phyloP scores from a whole-genome alignment of 208 protist genomes.

The Acanthamoeba sp. region DNA sequence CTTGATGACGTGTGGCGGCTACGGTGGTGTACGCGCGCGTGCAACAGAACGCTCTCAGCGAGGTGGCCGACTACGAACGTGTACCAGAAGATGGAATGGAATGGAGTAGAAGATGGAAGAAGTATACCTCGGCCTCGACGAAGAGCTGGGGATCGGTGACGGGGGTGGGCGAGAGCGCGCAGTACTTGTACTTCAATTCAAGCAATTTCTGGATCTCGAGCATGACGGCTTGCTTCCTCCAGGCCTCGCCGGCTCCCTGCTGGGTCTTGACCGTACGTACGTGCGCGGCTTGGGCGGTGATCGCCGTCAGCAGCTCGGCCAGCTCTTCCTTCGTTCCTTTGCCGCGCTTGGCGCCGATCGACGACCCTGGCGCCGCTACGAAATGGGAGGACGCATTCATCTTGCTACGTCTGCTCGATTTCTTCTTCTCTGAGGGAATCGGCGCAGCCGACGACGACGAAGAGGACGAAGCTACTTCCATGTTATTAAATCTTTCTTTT shows the following conservation, averaged over 20 bases:
- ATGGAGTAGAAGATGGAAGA: no score
- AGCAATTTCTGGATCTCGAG: conserved; percentile 22
- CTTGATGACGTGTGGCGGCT: conserved; percentile 48
- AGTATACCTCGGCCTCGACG: conserved; percentile 31
- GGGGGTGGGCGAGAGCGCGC: conserved; percentile 44
- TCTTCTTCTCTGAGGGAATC: neutral
- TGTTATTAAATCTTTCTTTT: no score
- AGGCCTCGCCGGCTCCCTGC: conserved; percentile 46
- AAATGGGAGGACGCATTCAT: neutral
- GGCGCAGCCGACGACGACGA: neutral
- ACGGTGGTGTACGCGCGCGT: no score
- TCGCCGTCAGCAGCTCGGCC: neutral
- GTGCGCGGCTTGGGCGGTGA: conserved; percentile 44
- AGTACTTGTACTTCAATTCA: conserved; percentile 70
- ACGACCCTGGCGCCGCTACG: neutral
- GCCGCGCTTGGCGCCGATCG: neutral
- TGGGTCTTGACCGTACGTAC: conserved; percentile 46
- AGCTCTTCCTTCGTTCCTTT: neutral
- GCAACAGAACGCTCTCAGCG: no score
- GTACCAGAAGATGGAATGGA: no score
- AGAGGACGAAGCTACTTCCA: neutral
- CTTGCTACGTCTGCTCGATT: neutral
- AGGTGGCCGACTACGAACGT: neutral
- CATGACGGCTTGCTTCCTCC: conserved; percentile 64
- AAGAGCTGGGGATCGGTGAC: conserved; percentile 44